phyloP scores from a whole-genome alignment of 306 rosid species.

The Comarum palustre region DNA sequence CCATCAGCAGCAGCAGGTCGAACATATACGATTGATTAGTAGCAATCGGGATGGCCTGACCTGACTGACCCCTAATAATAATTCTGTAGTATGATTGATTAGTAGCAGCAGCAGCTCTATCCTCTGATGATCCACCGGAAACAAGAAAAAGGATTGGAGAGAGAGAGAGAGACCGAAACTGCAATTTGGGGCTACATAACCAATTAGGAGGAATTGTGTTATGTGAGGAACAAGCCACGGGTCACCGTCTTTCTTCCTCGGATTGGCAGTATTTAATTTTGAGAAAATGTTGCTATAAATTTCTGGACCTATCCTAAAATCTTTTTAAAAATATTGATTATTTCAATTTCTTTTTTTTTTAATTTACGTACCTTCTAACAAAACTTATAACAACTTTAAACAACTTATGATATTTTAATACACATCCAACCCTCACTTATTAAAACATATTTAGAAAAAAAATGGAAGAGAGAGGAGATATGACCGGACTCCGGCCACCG shows the following conservation, averaged over 20 bases:
- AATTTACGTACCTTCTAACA: no score
- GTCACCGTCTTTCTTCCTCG: constrained; percentile 24
- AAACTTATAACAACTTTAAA: no score
- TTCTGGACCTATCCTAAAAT: no score
- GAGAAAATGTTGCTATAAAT: no score
- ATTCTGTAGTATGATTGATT: not conserved
- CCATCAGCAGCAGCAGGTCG: constrained; percentile 11
- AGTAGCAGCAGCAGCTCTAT: not conserved
- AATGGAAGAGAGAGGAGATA: no score
- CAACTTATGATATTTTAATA: no score
- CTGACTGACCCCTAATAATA: constrained; percentile 2
- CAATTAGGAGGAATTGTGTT: constrained; percentile 14
- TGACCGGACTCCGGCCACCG: no score
- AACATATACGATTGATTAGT: constrained; percentile 1
- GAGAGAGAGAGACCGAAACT: not conserved
- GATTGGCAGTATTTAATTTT: not conserved
- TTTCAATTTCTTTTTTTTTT: no score
- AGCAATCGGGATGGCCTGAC: not conserved
- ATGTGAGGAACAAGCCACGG: constrained; percentile 12
- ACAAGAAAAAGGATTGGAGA: not conserved
- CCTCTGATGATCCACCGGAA: not conserved
- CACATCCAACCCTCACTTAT: no score
- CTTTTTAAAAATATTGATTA: no score
- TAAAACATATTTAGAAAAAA: no score
- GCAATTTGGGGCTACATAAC: constrained; percentile 8